Evolutionary conservation across 2,329 filamentous ascomycete genomes (phyloP).

Genomic region (Hypoxylon sp.): DNA sequence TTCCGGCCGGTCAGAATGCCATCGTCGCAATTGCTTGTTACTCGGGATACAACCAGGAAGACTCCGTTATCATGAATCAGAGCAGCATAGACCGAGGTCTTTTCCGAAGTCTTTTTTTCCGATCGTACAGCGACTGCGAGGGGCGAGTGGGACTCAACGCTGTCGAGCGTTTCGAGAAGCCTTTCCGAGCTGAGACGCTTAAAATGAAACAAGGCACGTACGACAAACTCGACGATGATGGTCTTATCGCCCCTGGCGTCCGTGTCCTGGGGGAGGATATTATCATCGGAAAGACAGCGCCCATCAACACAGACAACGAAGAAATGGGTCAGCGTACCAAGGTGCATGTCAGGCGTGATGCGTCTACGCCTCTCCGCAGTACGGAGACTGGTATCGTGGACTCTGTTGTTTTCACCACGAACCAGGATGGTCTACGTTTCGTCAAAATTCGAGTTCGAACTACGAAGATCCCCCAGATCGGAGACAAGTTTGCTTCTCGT

Average conservation of each 20-base stretch:
- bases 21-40: conserved; percentile 98
- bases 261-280: conserved; percentile 98
- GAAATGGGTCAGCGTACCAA: conserved; percentile 94
- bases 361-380: conserved; percentile 92
- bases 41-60: conserved; percentile 99
- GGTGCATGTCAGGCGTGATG: conserved; percentile 92
- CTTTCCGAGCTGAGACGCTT: conserved; percentile 87
- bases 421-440: conserved; percentile 93
- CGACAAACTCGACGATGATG: conserved; percentile 97
- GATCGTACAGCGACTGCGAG: conserved; percentile 96
- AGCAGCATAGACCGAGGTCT: conserved; percentile 97
- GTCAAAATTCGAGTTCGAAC: conserved; percentile 98
- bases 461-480: conserved; percentile 98
- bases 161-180: conserved; percentile 96
- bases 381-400: conserved; percentile 98
- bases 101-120: conserved; percentile 98
- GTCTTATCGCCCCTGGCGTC: conserved; percentile 92
- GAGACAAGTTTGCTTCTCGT: conserved; percentile 98
- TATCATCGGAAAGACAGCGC: conserved; percentile 98
- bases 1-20: conserved; percentile 96
- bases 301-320: conserved; percentile 91
- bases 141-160: conserved; percentile 95
- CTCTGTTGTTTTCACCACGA: conserved; percentile 92
- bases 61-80: conserved; percentile 99
- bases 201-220: conserved; percentile 95